Evolutionary conservation across 306 rosid genomes (phyloP).

Genomic region (Rubus idaeus): DNA sequence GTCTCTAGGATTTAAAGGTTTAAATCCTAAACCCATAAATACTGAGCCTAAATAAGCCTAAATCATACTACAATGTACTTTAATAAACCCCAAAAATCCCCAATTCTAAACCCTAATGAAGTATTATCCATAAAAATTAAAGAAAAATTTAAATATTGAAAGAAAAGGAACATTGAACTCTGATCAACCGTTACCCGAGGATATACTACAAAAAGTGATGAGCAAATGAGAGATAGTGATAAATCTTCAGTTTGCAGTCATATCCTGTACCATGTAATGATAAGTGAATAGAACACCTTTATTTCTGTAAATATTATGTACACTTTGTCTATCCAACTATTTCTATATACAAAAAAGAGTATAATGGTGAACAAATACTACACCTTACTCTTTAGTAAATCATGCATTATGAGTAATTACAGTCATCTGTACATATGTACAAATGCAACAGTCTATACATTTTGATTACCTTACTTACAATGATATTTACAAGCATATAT

Average conservation of each 20-base stretch:
- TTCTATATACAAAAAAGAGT: neutral
- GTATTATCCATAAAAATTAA: neutral
- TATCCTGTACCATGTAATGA: neutral
- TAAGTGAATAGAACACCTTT: neutral
- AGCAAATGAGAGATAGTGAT: neutral
- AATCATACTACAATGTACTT: too few species aligned
- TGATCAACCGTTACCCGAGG: neutral
- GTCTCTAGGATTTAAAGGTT: too few species aligned
- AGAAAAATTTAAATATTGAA: neutral
- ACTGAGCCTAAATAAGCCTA: too few species aligned
- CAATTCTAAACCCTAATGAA: neutral
- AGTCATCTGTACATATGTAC: neutral
- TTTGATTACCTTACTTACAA: neutral
- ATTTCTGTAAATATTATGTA: neutral
- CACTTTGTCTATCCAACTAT: neutral
- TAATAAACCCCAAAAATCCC: neutral
- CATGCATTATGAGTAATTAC: neutral
- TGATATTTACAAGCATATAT: neutral
- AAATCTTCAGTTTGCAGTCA: neutral
- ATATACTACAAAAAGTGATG: too few species aligned
- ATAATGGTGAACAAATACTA: constrained; percentile 2
- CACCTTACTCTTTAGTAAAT: constrained; percentile 8
- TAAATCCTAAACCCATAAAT: too few species aligned
- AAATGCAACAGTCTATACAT: neutral
- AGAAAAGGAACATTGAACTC: neutral